Evolutionary conservation across 805 yeast species (phyloP), one percentile per base, ranked within the genome.

Genomic region (Barnettozyma pratensis): DNA sequence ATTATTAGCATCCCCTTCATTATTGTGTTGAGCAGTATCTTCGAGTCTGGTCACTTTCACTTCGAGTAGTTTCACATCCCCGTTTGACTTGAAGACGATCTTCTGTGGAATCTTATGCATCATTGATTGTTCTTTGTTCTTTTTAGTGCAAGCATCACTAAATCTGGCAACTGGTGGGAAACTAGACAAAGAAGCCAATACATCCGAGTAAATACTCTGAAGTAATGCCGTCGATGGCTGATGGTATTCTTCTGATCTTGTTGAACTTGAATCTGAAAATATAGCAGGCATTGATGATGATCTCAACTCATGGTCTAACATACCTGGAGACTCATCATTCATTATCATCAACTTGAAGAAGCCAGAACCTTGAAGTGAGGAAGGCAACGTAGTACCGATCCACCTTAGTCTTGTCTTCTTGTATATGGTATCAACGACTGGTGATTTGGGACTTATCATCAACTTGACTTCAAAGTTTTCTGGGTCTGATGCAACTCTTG

Each of bases 381-480:
- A 59, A 44, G 66, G 57, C 5, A 67, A 64, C 1, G 73, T 64
- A 5, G 70, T 65, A 1, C 75, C 75, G 19, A 62, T 55, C 75
- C 75, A 71, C 51, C 72, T 60, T 25, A 70, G 48, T 45, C 65
- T 65, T n/a, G 70, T 53, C 2, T 54, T 62, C 42, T 57, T 60
- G 27, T 59, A 50, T 7, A 45, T 42, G 4, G 69, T 60, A 51
- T 71, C 75, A 1, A 67, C 61, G 46, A 63, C 63, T 14, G 67
- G 61, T 12, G 65, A 58, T 28, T 56, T 56, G 7, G 63, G 55
- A 39, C 61, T 59, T 28, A 64, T 61, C n/a, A 61, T 55, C 67
- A 71, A 60, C 6, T 51, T 48, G n/a, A 64, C 49, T 6, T 58
- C 51, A 39, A 61, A 63, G 36, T 52, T 51, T 28, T 49, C 53